Evolutionary conservation across 2,329 filamentous ascomycete genomes (phyloP).

Genomic region (Helotiales sp.): DNA sequence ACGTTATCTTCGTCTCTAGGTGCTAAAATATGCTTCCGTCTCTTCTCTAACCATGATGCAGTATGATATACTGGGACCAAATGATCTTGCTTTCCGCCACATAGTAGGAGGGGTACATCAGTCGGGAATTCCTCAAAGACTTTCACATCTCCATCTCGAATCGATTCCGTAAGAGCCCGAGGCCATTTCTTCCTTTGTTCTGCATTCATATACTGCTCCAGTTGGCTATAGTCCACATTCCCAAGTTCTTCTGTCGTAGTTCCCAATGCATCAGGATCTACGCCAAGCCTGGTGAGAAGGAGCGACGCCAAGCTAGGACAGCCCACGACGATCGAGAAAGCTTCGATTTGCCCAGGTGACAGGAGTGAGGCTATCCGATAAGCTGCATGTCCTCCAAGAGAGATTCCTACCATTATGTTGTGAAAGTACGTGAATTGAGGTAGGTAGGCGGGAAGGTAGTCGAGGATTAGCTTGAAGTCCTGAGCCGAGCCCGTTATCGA

Average conservation of each 20-base stretch:
- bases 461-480: slow-evolving; percentile 23
- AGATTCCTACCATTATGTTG: slow-evolving; percentile 20
- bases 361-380: slow-evolving; percentile 14
- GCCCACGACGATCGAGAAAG: slow-evolving; percentile 19
- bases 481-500: slow-evolving; percentile 20
- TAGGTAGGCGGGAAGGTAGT: slow-evolving; percentile 19
- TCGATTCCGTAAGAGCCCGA: background rate
- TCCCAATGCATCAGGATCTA: slow-evolving; percentile 2
- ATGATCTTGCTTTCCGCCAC: slow-evolving; percentile 15
- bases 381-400: slow-evolving; percentile 16
- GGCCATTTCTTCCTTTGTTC: slow-evolving; percentile 17
- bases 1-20: background rate
- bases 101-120: slow-evolving; percentile 16
- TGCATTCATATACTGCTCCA: slow-evolving; percentile 10
- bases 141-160: slow-evolving; percentile 11
- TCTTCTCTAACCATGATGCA: slow-evolving; percentile 15
- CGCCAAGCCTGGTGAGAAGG: slow-evolving; percentile 15
- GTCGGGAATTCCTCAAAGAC: slow-evolving; percentile 16
- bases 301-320: slow-evolving; percentile 16
- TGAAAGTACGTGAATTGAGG: slow-evolving; percentile 21
- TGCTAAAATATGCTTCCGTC: background rate
- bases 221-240: slow-evolving; percentile 3
- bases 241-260: slow-evolving; percentile 8
- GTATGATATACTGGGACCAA: slow-evolving; percentile 17
- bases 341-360: slow-evolving; percentile 11